Evolutionary conservation across 2,329 filamentous ascomycete genomes (phyloP).

Genomic region (Fusarium redolens): DNA sequence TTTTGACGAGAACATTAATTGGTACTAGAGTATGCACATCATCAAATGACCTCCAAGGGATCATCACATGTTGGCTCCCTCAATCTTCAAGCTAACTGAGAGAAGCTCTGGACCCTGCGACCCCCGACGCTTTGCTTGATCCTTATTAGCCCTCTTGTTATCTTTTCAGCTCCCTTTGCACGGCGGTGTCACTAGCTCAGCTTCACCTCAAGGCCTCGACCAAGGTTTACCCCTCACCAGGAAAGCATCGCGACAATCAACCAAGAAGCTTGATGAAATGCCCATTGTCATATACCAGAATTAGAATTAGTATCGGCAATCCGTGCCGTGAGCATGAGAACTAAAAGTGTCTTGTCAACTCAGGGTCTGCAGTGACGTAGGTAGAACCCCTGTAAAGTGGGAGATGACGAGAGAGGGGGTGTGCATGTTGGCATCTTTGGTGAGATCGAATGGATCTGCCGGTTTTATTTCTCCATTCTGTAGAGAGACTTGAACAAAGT

Average conservation of each 20-base stretch:
- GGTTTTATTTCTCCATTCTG: slow-evolving; percentile 20
- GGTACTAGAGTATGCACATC: slow-evolving; percentile 5
- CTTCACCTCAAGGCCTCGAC: neutral
- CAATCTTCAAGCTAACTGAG: neutral
- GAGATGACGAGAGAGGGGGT: slow-evolving; percentile 32
- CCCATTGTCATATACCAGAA: neutral
- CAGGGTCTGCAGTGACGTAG: slow-evolving; percentile 44
- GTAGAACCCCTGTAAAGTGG: slow-evolving; percentile 17
- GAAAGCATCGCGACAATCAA: slow-evolving; percentile 6
- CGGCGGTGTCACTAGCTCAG: slow-evolving; percentile 26
- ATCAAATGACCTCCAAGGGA: neutral
- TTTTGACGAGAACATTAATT: neutral
- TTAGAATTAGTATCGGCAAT: neutral
- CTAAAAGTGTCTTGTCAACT: slow-evolving; percentile 4
- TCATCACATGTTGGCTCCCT: slow-evolving; percentile 16
- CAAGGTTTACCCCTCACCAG: neutral
- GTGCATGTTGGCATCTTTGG: slow-evolving; percentile 1
- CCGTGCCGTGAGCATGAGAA: neutral
- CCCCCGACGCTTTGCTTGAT: slow-evolving; percentile 12
- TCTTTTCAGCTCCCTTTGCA: slow-evolving; percentile 22
- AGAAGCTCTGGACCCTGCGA: neutral
- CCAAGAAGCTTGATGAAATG: slow-evolving; percentile 17
- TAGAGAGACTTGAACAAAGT: neutral
- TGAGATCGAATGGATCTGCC: slow-evolving; percentile 33
- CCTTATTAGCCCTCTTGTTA: slow-evolving; percentile 16